Evolutionary conservation across 2,329 filamentous ascomycete species (phyloP), one percentile per base, ranked within the genome.

Genomic region (Thielaviopsis musarum): DNA sequence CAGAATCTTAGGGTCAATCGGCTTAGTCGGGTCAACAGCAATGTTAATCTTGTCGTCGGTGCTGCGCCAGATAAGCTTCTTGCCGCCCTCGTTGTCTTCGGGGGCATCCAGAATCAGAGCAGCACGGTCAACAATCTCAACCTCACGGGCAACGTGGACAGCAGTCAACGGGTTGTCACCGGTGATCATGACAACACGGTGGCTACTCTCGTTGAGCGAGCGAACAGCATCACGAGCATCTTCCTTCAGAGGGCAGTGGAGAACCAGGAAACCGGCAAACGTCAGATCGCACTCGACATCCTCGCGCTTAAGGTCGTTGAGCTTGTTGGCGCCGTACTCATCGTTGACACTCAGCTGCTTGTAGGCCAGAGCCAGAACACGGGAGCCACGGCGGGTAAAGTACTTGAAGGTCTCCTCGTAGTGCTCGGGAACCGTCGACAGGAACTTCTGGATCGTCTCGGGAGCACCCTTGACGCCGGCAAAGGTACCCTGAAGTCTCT

Each of bases 331-430:
- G 52, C 89, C 85, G 62, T 96, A 78, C 68, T 98, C 93, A 45
- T 82, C 79, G 52, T 94, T 89, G 2, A 79, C 75, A 1, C 89
- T 85, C 15, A 98, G 78, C 69, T 91, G 90, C 75, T 96, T 96
- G 76, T 94, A 97, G 45, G 87, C 93, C 51, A 98, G 80, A 54
- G 91, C 89, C 45, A 98, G 79, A 15, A 98, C 93, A 75, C 93
- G 87, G 52, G 90, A 94, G 65, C 93, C 93, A 66, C 94, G 95
- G 64, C 93, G 83, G 59, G 91, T 97, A 68, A 97, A 98, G 74
- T 95, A 89, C 72, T 97, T 98, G 80, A 84, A 98, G 0, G 93
- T 98, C 73, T 97, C 93, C 70, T 98, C 93, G 67, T 98, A 98
- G 69, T 95, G 83, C 1, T 82, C 77, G 7, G 93, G 93, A 10